These are phyloP conservation scores for Yarrowia bubula DNA, from an alignment of 805 yeast genomes.

Conservation along the genomic window DNA sequence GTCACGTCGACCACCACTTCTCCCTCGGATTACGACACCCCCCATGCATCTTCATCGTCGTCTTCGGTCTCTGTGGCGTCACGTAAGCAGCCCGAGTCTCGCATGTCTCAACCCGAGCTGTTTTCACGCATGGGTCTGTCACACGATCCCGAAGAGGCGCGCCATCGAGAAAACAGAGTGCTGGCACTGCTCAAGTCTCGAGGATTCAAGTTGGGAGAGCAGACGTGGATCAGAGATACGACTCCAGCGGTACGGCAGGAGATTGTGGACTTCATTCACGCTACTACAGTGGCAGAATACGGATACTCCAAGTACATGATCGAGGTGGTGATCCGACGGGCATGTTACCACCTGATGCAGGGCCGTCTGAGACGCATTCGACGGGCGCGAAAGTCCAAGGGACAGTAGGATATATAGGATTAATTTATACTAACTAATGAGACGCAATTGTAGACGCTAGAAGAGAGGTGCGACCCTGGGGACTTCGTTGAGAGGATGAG, in stretches of 20 bases:
- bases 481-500: no score
- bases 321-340: slow-evolving; percentile 75
- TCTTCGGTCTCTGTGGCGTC: slow-evolving; percentile 1
- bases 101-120: slow-evolving; percentile 42
- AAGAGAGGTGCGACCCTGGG: no score
- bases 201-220: slow-evolving; percentile 70
- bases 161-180: slow-evolving; percentile 41
- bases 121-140: slow-evolving; percentile 42
- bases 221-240: slow-evolving; percentile 85
- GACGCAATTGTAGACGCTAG: not conserved
- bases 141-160: slow-evolving; percentile 41
- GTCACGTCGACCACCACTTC: slow-evolving; percentile 4
- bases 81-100: slow-evolving; percentile 38
- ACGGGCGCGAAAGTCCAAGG: slow-evolving; percentile 37
- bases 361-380: slow-evolving; percentile 69
- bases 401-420: not conserved
- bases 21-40: slow-evolving; percentile 18
- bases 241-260: slow-evolving; percentile 50
- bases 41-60: slow-evolving; percentile 16
- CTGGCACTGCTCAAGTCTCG: slow-evolving; percentile 47
- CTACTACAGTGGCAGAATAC: slow-evolving; percentile 48
- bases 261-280: slow-evolving; percentile 50
- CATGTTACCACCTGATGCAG: slow-evolving; percentile 78
- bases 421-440: not conserved
- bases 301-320: slow-evolving; percentile 55